Base-by-base conservation (phyloP, 2,329 filamentous ascomycete species). In the Neopestalotiopsis sp. region DNA sequence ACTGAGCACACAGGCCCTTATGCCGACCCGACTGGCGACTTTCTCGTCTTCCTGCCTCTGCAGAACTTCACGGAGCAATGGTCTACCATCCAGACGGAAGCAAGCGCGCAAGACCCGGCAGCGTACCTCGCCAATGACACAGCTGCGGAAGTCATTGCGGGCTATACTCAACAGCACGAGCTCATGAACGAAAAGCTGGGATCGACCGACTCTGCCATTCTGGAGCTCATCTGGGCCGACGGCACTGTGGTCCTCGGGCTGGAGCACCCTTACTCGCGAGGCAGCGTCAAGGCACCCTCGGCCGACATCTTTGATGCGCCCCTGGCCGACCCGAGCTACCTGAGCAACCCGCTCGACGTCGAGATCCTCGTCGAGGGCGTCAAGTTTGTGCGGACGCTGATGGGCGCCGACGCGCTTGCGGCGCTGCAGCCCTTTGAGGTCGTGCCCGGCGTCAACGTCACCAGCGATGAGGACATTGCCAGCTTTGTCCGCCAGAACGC, bases 261-360 rank as follows among this genome's bases (percentile, higher is more conserved):
- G 1, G 71, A 73, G 42, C 73, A 76, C 53, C 86, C 87, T 0
- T 84, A 85, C 69, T 87, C 85, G 1, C 83, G 87, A 1, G 88
- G 88, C n/a, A 80, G 82, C 42, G 83, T 89, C 71, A 87, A 87
- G 75, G 86, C 89, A 69, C 79, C 78, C 14, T 80, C 80, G 14
- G 67, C 80, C 2, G 79, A 83, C 57, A 79, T 82, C n/a, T 42
- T 80, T 80, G 4, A 83, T 87, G 68, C 84, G 87, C 72, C 84
- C 82, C 28, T 84, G 82, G 62, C 88, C 81, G 77, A 84, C 86
- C 73, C 71, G 65, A 75, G 77, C 62, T 73, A 77, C 12, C 73
- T 81, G 68, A 83, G 81, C 30, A 80, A 88, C 71, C 85, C 87
- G 13, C 79, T 88, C 59, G 88, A 90, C 71, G 75, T 86, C 53